Conservation (phyloP, 495 filamentous ascomycete species). For the Aspergillus taichungensis region DNA sequence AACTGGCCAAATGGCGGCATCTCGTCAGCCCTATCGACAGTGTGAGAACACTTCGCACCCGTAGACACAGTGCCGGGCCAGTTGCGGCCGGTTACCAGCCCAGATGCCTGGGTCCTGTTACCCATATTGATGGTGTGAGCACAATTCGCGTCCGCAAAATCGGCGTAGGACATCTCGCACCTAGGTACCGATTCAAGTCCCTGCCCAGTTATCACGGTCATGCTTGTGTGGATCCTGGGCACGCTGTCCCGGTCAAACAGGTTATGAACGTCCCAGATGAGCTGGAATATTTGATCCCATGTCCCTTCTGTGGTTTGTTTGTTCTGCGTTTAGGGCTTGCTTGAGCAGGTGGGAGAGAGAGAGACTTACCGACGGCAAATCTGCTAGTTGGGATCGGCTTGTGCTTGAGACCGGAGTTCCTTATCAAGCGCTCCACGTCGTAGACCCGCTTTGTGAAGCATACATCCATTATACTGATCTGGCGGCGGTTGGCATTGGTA, state of each 20-base stretch:
- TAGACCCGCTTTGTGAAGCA: background rate
- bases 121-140: background rate
- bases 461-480: background rate
- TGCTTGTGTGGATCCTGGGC: slow-evolving; percentile 70
- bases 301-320: background rate
- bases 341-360: too few relatives aligned
- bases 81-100: too few relatives aligned
- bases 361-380: too few relatives aligned
- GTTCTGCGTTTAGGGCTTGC: background rate
- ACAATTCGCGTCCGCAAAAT: slow-evolving; percentile 13
- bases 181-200: background rate
- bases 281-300: background rate
- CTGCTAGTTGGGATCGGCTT: too few relatives aligned
- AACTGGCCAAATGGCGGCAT: too few relatives aligned
- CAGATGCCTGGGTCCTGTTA: too few relatives aligned
- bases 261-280: slow-evolving; percentile 10
- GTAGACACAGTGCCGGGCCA: too few relatives aligned
- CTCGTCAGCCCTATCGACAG: too few relatives aligned
- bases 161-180: slow-evolving; percentile 20
- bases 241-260: slow-evolving; percentile 67
- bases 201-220: slow-evolving; percentile 68
- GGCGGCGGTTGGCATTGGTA: background rate
- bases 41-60: too few relatives aligned
- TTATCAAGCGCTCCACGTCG: background rate
- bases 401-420: background rate